Evolutionary conservation across 2,329 filamentous ascomycete genomes (phyloP), one percentile per base, ranked within the genome.

Genomic region (Thielaviopsis punctulata): DNA sequence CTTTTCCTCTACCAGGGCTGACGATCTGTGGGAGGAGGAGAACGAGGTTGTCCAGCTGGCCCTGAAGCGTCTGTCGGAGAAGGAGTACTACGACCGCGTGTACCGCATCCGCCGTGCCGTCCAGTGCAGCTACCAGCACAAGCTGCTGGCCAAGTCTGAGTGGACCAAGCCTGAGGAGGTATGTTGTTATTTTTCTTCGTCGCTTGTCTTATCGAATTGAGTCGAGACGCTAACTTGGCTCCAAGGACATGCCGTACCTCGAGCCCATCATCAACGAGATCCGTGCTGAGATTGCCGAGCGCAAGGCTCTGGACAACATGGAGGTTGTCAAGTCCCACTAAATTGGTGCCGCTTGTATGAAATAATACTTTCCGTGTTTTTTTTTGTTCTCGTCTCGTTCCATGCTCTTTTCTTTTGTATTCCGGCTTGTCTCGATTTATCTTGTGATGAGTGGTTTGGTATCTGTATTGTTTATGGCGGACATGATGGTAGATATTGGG

Each of bases 71-170:
- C 84, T 98, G 57, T 79, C 85, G 54, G 77, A 86, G 63, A 86
- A 93, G 75, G 86, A 92, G 67, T 77, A 82, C 63, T 96, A 96
- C 73, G 92, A 98, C 74, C 90, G 92, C 68, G 80, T 96, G 67
- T 98, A 88, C 82, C 89, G 92, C 65, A 80, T 98, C 69, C 86
- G 92, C 73, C 82, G 92, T 71, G 90, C 92, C 63, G 82, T 93
- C 71, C 92, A 98, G 72, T 73, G 71, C 68, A 77, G 73, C 62
- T 67, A 78, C 63, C 67, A 73, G 62, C 79, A 82, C 67, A 79
- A 80, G 70, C 69, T 82, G 57, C 72, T 82, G 52, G 76, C 79
- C 65, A 75, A 75, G 69, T 64, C 71, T 30, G 66, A 79, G 64
- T 79, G 76, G 76, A 78, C 73, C 60, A 78, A 75, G 68, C 60